phyloP scores from a whole-genome alignment of 2,329 filamentous ascomycete species.

The Aspergillus sp. region DNA sequence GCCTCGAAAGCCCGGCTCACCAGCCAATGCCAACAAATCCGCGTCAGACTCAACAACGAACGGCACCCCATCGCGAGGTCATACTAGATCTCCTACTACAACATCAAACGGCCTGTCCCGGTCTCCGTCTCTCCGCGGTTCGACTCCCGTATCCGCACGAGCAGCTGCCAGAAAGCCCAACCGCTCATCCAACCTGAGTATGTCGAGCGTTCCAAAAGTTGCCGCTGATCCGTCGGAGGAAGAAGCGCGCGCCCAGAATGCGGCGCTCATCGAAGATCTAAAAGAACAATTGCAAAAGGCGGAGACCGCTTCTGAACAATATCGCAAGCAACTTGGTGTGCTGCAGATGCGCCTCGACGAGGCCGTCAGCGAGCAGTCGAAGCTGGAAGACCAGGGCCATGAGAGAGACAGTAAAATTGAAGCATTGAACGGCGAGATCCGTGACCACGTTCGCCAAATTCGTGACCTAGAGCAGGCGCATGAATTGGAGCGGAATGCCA shows the following conservation, averaged over 20 bases:
- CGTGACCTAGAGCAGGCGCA: slow-evolving; percentile 92
- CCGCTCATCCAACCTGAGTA: slow-evolving; percentile 41
- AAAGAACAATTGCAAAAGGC: slow-evolving; percentile 79
- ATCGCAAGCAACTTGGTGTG: slow-evolving; percentile 79
- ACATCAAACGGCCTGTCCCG: slow-evolving; percentile 53
- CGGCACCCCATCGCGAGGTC: slow-evolving; percentile 37
- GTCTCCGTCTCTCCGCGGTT: slow-evolving; percentile 63
- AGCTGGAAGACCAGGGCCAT: slow-evolving; percentile 83
- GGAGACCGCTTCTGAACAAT: slow-evolving; percentile 74
- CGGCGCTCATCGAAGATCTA: slow-evolving; percentile 77
- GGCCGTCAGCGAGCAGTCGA: slow-evolving; percentile 75
- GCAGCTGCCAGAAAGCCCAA: slow-evolving; percentile 64
- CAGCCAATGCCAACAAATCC: slow-evolving; percentile 33
- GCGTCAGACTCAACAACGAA: slow-evolving; percentile 31
- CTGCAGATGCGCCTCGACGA: slow-evolving; percentile 86
- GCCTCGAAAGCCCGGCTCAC: slow-evolving; percentile 43
- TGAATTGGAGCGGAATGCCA: slow-evolving; percentile 81
- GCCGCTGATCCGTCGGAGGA: slow-evolving; percentile 59
- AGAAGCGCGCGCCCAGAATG: slow-evolving; percentile 75
- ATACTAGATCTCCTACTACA: slow-evolving; percentile 52
- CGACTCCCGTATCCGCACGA: slow-evolving; percentile 65
- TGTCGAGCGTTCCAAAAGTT: slow-evolving; percentile 45
- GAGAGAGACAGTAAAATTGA: slow-evolving; percentile 84
- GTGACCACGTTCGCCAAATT: slow-evolving; percentile 77
- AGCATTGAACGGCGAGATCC: slow-evolving; percentile 76